These are phyloP conservation scores for Boletus subluridellus DNA, from an alignment of 1,284 basidiomycete species.

Conservation along the genomic window DNA sequence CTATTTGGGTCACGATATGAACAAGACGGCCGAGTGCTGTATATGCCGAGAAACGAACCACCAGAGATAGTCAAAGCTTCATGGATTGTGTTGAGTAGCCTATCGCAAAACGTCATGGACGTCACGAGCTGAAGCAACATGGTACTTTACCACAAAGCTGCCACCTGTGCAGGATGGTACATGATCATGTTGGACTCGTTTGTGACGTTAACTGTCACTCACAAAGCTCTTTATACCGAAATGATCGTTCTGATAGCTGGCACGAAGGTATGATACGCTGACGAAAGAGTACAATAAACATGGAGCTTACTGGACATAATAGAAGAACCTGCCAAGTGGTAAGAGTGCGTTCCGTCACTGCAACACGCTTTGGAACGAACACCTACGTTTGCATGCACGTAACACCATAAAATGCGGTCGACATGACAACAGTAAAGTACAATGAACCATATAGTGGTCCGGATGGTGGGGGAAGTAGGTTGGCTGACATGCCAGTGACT, in stretches of 20 bases:
- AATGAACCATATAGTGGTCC: background rate
- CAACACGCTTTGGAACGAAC: background rate
- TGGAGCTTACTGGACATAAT: constrained; percentile 13
- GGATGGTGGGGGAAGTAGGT: background rate
- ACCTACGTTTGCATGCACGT: constrained; percentile 21
- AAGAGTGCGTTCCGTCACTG: too few relatives aligned
- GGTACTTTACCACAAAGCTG: constrained; percentile 1
- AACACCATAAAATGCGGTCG: constrained; percentile 10
- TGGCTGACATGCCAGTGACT: background rate
- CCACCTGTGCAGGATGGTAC: background rate
- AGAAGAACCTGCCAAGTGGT: constrained; percentile 11
- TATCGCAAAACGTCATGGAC: background rate
- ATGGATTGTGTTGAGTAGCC: constrained; percentile 10
- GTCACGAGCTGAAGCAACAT: background rate
- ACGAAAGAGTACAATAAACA: background rate
- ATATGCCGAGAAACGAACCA: background rate
- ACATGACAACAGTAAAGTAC: constrained; percentile 7
- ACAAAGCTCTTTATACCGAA: constrained; percentile 11
- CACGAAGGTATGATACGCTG: background rate
- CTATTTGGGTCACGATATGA: background rate
- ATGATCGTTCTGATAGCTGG: constrained; percentile 15
- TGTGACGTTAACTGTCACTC: background rate
- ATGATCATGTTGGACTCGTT: background rate
- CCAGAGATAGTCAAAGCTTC: constrained; percentile 2
- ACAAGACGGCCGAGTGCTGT: background rate